Evolutionary conservation across 768 basidiomycete genomes (phyloP), one percentile per base, ranked within the genome.

Genomic region (Leccinum variicolor): DNA sequence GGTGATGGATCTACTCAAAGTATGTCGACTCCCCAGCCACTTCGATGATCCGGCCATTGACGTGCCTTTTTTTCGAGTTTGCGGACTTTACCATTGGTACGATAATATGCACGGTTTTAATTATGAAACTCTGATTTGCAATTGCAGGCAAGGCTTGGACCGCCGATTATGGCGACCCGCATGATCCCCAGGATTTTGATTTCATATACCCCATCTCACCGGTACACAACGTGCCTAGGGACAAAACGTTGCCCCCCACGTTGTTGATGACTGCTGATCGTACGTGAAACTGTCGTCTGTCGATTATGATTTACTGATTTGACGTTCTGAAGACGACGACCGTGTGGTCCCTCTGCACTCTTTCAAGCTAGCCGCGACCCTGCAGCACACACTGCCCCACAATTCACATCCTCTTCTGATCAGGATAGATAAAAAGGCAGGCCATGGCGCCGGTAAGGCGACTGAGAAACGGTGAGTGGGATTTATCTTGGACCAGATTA

Each of bases 271-370:
- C 90, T n/a, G 89, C 87, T 17, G 90, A 90, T 69, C 89, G 88
- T 92, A 69, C 61, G 88, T 79, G 47, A 28, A 17, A 49, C n/a
- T 10, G 7, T 31, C 8, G 8, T 31, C 31, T 34, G 5, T 19
- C 17, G 6, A 53, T 39, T 9, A 28, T 53, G 46, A 50, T 60
- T 64, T 21, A 64, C 31, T 21, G 19, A n/a, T 29, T 23, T 26
- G 28, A 28, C 49, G 47, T 41, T 39, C 21, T 31, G 13, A 64
- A 90, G 89, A 90, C 60, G 91, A 92, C 62, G 89, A 91, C 64
- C 86, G 91, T 33, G 91, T 93, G n/a, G 90, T 92, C 5, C 89
- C 90, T 1, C 75, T 90, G 68, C 92, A 92, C 72, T 89, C 90
- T 9, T 92, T 89, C 81, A 94, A 94, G 73, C 79, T 84, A 52